phyloP scores from a whole-genome alignment of 306 rosid genomes.

The Cicer bijugum region DNA sequence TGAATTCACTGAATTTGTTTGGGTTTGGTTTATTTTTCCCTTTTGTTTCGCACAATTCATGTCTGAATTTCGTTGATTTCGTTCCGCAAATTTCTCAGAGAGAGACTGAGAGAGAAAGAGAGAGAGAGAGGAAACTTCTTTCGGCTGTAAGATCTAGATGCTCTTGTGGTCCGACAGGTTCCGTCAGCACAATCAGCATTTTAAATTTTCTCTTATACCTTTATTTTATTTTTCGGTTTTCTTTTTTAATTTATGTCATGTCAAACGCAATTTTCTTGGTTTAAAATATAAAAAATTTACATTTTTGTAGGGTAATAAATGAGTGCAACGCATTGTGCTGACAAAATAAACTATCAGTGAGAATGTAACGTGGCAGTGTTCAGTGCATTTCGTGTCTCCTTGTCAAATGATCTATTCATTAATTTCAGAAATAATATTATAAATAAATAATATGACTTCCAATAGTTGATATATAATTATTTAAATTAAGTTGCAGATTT shows the following conservation, averaged over 20 bases:
- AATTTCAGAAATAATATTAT: too few species aligned
- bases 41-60: slow-evolving; percentile 57
- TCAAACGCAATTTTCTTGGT: slow-evolving; percentile 1
- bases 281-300: not conserved
- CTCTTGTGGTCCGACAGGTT: slow-evolving; percentile 51
- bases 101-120: slow-evolving; percentile 29
- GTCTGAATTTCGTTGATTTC: slow-evolving; percentile 44
- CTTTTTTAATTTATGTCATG: slow-evolving; percentile 10
- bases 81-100: slow-evolving; percentile 43
- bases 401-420: not conserved
- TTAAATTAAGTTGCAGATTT: too few species aligned
- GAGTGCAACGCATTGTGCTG: not conserved
- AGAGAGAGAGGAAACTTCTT: slow-evolving; percentile 59
- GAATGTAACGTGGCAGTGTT: slow-evolving; percentile 51
- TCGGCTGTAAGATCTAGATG: slow-evolving; percentile 68
- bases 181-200: slow-evolving; percentile 57
- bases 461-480: too few species aligned
- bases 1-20: slow-evolving; percentile 38
- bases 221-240: not conserved
- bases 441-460: too few species aligned
- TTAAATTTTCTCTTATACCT: slow-evolving; percentile 20
- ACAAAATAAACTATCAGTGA: not conserved
- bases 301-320: slow-evolving; percentile 29
- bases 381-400: slow-evolving; percentile 17
- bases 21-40: slow-evolving; percentile 40